Evolutionary conservation across 306 rosid species (phyloP), one percentile per base, ranked within the genome.

Genomic region (Gleditsia sinensis): DNA sequence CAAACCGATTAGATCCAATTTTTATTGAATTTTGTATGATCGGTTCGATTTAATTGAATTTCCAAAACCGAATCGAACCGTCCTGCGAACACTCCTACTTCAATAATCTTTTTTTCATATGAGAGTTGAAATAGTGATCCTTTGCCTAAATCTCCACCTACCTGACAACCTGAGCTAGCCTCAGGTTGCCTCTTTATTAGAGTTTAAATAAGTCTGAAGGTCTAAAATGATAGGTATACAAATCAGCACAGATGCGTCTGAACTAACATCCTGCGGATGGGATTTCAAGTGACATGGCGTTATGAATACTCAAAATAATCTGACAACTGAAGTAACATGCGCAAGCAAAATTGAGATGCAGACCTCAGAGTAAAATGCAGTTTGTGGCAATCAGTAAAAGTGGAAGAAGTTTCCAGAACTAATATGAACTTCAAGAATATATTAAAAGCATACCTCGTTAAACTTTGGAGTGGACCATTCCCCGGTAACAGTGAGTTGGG

Each of bases 401-500:
- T 14, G 21, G 57, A 40, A 39, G 16, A 7, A 57, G 46, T 65
- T 20, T 57, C 36, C 50, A 37, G 23, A 40, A 5, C 11, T n/a
- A 36, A 56, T 17, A n/a, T 55, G 30, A 53, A 45, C 27, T 8
- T 27, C 5, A 27, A 56, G 16, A 66, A 75, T 12, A 39, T 64
- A 64, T 39, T 58, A 30, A 60, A 54, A 19, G 16, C 71, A 56
- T 58, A 84, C 88, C 88, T 84, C 85, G 3, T 77, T 73, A 69
- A 84, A 69, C 72, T 84, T 84, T 27, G 85, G 78, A 48, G 93
- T 79, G 66, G 98, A 92, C 99, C 99, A 95, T 75, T 92, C 97
- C 66, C 98, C 98, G 0, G 96, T 91, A 68, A 94, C 78, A 14
- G 89, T 86, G 53, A 94, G 90, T 74, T 95, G 99, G 84, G 98